phyloP scores from a whole-genome alignment of 2,329 filamentous ascomycete genomes.

The Clarireedia hainanense region DNA sequence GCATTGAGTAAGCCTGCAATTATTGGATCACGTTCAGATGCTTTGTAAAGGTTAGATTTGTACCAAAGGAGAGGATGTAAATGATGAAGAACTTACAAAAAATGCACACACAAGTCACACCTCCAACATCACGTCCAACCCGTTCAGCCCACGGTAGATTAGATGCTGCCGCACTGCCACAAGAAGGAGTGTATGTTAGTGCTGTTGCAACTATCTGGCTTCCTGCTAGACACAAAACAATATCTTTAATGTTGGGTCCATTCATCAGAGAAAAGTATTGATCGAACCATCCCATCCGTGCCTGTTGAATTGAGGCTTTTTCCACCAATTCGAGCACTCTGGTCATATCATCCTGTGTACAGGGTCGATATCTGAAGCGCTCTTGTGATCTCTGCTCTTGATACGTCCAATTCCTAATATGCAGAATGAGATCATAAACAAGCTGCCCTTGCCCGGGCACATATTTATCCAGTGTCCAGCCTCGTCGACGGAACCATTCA shows the following conservation, averaged over 20 bases:
- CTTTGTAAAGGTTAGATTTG: conserved; percentile 12
- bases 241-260: conserved; percentile 41
- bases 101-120: conserved; percentile 54
- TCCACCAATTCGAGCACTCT: conserved; percentile 43
- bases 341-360: conserved; percentile 35
- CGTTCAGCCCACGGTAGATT: conserved; percentile 49
- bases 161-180: conserved; percentile 38
- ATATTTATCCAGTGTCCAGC: conserved; percentile 42
- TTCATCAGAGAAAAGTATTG: conserved; percentile 46
- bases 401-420: conserved; percentile 39
- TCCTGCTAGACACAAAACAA: conserved; percentile 45
- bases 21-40: conserved; percentile 34
- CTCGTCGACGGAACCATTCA: conserved; percentile 47
- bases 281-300: conserved; percentile 50
- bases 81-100: conserved; percentile 36
- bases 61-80: background rate
- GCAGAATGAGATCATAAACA: conserved; percentile 46
- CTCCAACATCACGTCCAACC: conserved; percentile 45
- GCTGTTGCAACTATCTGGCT: conserved; percentile 44
- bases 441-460: conserved; percentile 40
- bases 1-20: conserved; percentile 46
- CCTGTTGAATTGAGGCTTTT: conserved; percentile 38
- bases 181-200: conserved; percentile 43
- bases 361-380: conserved; percentile 32
- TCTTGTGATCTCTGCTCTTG: conserved; percentile 32